Base-by-base conservation (phyloP, 306 rosid genomes). In the Acmispon strigosus region DNA sequence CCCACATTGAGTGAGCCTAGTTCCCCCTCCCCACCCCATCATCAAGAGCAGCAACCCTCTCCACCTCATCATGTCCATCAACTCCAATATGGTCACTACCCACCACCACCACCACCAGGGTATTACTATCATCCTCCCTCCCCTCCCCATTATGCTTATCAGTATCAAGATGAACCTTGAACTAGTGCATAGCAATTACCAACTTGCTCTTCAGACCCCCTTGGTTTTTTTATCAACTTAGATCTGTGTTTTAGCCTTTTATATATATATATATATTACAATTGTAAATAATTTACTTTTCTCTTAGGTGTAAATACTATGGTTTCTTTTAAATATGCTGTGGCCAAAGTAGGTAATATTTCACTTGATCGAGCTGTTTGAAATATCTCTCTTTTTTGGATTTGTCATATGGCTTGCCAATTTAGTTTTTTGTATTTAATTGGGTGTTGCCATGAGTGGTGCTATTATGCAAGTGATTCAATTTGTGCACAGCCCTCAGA, bases 11-110 rank as follows among this genome's bases (percentile, higher is more conserved):
- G 86, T 44, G 92, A 87, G 73, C 59, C 74, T 34, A 75, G 88
- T 76, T 83, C 92, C 47, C 83, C 88, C 27, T 78, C 92, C 9
- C 87, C 95, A n/a, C 69, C 76, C 2, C 84, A 70, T 69, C 81
- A 65, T 66, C 59, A 76, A 2, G 6, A 43, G 13, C 77, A 82
- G 69, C 81, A 76, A 69, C 43, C 83, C 14, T 82, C 75, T 2
- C 54, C 66, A 62, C 66, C 73, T 37, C 57, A 74, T 0, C 52
- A 66, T 1, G 11, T 41, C 36, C 67, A 79, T 65, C 75, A 66
- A 54, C 22, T 79, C 39, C 67, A 12, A 12, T 36, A 72, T 41
- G 57, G 10, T 66, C 57, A 73, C 14, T 64, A 77, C 45, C 75
- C 78, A 11, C 48, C 81, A 14, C 76, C 85, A 14, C 76, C 85